Evolutionary conservation across 176 grass and related monocot genomes (phyloP), one percentile per base, ranked within the genome.

Genomic region (Hsuehochloa calcarea): DNA sequence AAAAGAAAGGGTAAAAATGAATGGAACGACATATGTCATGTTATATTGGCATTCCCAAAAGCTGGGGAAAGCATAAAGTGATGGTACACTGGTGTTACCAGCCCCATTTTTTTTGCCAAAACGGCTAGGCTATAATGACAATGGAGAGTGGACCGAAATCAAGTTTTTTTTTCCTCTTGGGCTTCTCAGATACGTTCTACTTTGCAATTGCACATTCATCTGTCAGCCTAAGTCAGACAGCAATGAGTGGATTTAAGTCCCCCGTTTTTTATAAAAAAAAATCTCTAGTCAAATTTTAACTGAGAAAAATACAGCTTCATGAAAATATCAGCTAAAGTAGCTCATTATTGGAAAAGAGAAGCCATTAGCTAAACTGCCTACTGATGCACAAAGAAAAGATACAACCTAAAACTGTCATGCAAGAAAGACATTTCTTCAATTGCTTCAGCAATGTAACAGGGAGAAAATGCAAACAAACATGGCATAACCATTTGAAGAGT

Each of bases 401-500:
- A 19, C 13, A 64, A 13, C 43, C 59, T 17, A 65, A 78, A 27
- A 41, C 45, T 54, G 5, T 26, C 43, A 22, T 66, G 44, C 23
- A 67, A 66, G 7, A 10, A 10, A 34, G 15, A 22, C 17, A 35
- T 62, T 23, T 83, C 54, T 34, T 62, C 25, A 46, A 58, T 68
- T 77, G n/a, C 50, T 40, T 41, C n/a, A n/a, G 11, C 17, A 14
- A 76, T 23, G 14, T 68, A 46, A 63, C n/a, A 40, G 43, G 27
- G 3, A 72, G 35, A 77, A 75, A 56, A 85, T 77, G 60, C 37
- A n/a, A 34, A 85, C 10, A 31, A 50, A 78, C n/a, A 67, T 29
- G 15, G 27, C 49, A 76, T 52, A 81, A 64, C 29, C 82, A 89
- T 65, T 78, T 72, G 8, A 72, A 75, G 13, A 31, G 10, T 35